Conservation (phyloP, 768 basidiomycete species). For the Leucocoprinus leucothites region DNA sequence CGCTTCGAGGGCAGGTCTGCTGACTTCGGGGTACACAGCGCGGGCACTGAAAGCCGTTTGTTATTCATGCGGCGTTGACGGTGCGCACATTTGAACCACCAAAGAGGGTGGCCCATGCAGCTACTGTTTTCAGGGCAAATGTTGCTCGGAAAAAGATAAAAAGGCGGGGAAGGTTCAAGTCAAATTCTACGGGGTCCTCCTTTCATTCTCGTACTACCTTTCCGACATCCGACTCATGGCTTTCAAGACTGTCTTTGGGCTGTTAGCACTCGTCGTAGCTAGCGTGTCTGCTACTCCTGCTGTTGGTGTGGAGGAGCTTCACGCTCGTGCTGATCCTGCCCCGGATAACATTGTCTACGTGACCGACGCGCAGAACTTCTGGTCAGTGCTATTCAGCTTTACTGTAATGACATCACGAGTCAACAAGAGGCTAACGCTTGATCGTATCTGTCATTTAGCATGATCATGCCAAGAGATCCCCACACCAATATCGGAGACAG, state of each 20-base stretch:
- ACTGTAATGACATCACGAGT: no score
- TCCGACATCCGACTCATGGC: neutral
- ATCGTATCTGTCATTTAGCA: no score
- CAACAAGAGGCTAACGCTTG: no score
- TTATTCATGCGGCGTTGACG: neutral
- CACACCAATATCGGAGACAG: conserved; percentile 56
- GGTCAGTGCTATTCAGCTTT: conserved; percentile 31
- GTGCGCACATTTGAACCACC: no score
- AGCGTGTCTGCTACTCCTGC: neutral
- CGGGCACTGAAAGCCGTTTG: neutral
- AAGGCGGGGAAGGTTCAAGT: neutral
- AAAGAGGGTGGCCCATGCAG: neutral
- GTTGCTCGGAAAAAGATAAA: neutral
- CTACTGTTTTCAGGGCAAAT: neutral
- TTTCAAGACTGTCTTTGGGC: neutral
- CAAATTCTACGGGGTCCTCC: neutral
- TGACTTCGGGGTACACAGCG: neutral
- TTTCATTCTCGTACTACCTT: neutral
- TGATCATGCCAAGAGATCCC: conserved; percentile 27
- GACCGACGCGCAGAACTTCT: conserved; percentile 38
- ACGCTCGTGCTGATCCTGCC: conserved; percentile 14
- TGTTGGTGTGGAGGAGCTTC: neutral
- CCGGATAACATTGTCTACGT: conserved; percentile 53
- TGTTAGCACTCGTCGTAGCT: neutral
- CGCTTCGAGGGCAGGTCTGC: neutral